Base-by-base conservation (phyloP, 2,329 filamentous ascomycete genomes). In the Beauveria bassiana region DNA sequence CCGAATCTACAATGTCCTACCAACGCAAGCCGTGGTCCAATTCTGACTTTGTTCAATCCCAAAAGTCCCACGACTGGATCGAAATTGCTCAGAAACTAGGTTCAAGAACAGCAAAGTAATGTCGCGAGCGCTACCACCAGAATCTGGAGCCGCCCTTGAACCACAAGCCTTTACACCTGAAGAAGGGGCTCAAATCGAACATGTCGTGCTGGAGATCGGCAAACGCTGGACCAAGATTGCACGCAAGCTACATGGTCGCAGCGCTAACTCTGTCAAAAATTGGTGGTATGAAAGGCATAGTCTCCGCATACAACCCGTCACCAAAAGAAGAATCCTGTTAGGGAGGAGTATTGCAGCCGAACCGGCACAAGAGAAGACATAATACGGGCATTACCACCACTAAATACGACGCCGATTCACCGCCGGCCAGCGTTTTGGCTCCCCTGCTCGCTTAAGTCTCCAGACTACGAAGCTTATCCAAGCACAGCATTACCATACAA, bases 251-350 rank as follows among this genome's bases (percentile, higher is more conserved):
- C 83, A 88, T 61, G 91, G 91, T 65, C 87, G 93, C 70, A 96
- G 92, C 73, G 93, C 97, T 78, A 97, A 97, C 70, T 89, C 91
- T 28, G 91, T 97, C 65, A 97, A 97, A 84, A 97, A 97, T 75
- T 97, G 92, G 91, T 96, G 90, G 90, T 96, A 96, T 72, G 91
- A 92, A 54, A 90, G 88, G 71, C 89, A 92, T 82, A 96, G 96
- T 77, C 86, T 91, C 69, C 82, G 88, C 69, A 82, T 79, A 69
- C 78, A 86, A 65, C 73, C 65, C 73, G 77, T 40, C 72, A 71
- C 65, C 77, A 71, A 65, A 69, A 68, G 34, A 40, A 40, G n/a
- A n/a, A n/a, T 40, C 34, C 2, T 2, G 34, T 40, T 14, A 40
- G 34, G 34, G 34, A 40, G 34, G 34, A 40, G 34, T 40, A 40